Percentiles rank a stretch among this genome's conserved stretches.
These are phyloP conservation scores for Alternaria sp. DNA, from an alignment of 2,329 filamentous ascomycete genomes.

Conservation along the genomic window DNA sequence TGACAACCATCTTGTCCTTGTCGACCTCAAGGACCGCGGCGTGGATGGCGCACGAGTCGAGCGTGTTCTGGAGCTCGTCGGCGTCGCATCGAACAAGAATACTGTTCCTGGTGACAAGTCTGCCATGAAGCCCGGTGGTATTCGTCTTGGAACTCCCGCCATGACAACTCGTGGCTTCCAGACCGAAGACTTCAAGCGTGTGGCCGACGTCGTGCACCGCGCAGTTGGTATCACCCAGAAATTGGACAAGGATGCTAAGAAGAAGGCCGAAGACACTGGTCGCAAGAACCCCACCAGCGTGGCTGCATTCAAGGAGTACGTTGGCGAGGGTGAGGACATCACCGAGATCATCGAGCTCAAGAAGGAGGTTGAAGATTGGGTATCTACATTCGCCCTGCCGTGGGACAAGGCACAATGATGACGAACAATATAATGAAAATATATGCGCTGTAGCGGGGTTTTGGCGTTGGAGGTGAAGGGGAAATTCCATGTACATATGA, in stretches of 20 bases:
- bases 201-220: conserved; percentile 53
- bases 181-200: conserved; percentile 85
- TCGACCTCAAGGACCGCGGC: conserved; percentile 86
- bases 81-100: conserved; percentile 99
- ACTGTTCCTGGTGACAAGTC: conserved; percentile 97
- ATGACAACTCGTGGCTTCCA: conserved; percentile 98
- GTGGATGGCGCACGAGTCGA: conserved; percentile 96
- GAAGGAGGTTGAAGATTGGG: conserved; percentile 54
- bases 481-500: conserved; percentile 26
- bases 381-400: conserved; percentile 52
- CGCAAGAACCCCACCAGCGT: conserved; percentile 52
- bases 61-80: conserved; percentile 94
- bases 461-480: conserved; percentile 28
- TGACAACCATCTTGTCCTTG: conserved; percentile 95
- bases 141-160: conserved; percentile 95
- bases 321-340: conserved; percentile 53
- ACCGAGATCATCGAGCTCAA: conserved; percentile 53
- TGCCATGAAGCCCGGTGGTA: conserved; percentile 89
- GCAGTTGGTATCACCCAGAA: conserved; percentile 53
- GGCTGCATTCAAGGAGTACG: conserved; percentile 52
- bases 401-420: conserved; percentile 46
- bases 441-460: conserved; percentile 20
- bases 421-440: conserved; percentile 9
- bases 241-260: conserved; percentile 51
- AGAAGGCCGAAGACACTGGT: conserved; percentile 47